Evolutionary conservation across 2,329 filamentous ascomycete genomes (phyloP), one percentile per base, ranked within the genome.

Genomic region (Epicoccum nigrum): DNA sequence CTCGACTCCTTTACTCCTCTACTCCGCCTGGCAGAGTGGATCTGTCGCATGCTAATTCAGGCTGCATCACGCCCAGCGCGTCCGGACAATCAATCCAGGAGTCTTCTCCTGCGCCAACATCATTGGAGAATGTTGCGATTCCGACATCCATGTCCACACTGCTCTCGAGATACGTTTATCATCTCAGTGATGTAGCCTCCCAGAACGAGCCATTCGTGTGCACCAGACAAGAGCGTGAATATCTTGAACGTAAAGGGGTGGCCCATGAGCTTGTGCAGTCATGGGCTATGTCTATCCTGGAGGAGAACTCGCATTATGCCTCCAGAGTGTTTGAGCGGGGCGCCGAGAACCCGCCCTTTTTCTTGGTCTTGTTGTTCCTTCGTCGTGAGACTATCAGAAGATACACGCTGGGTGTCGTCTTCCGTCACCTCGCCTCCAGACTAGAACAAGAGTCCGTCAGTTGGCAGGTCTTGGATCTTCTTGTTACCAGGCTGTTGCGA

Each of bases 281-380:
- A 32, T 73, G 70, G 70, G 62, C 60, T 16, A 27, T 38, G 17
- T 57, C 52, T 41, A 51, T 73, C 15, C 4, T 64, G 13, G 50
- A 58, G 15, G 40, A 20, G 6, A 51, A 52, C 7, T 67, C 66
- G 12, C 41, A 50, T n/a, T 16, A 32, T 7, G 67, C 64, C 9
- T 57, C 59, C 23, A 45, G 35, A 4, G 46, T 63, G 3, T 68
- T 72, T 16, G 47, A 47, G 20, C 37, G 51, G 9, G 46, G 45
- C 7, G 7, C 38, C 4, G 35, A 54, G 11, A 44, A 19, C 4
- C 64, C 67, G 9, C 67, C 70, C n/a, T 41, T 69, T 2, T 73
- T 71, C 49, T 25, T 73, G 9, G 51, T 72, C 7, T 51, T 65
- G 8, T 45, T 72, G 11, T 71, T 65, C 33, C 56, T 73, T 33